Conservation (phyloP, 2,329 filamentous ascomycete species). For the Exophiala lecanii-corni region DNA sequence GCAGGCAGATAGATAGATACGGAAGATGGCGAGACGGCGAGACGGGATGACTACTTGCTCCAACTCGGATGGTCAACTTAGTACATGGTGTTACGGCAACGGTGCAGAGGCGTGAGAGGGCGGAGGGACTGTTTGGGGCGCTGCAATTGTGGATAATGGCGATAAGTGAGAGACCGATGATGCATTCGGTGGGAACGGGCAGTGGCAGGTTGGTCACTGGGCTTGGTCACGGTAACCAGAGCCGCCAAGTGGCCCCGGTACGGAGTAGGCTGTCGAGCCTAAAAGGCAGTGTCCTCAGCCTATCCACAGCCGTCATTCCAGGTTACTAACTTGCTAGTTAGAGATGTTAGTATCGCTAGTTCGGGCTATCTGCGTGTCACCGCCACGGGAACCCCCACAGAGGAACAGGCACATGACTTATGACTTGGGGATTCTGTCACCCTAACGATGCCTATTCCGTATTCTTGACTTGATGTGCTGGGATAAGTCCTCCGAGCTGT, state of each 20-base stretch:
- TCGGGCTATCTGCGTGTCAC: neutral
- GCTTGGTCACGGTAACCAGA: neutral
- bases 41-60: neutral
- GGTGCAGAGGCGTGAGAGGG: too few relatives aligned
- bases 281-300: too few relatives aligned
- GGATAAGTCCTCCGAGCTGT: too few relatives aligned
- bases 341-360: neutral
- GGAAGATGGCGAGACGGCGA: constrained; percentile 27
- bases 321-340: neutral
- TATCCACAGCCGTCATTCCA: neutral
- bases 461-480: too few relatives aligned
- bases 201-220: neutral
- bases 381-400: neutral
- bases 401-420: neutral
- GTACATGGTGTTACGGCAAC: too few relatives aligned
- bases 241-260: too few relatives aligned
- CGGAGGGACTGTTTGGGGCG: too few relatives aligned
- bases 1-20: constrained; percentile 31
- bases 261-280: too few relatives aligned
- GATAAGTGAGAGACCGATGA: constrained; percentile 15
- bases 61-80: too few relatives aligned
- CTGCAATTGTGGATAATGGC: constrained; percentile 15
- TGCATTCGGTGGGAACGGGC: neutral
- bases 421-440: too few relatives aligned
- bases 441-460: too few relatives aligned